These are phyloP conservation scores for Boletellus emodensis DNA, from an alignment of 768 basidiomycete genomes.

Conservation along the genomic window DNA sequence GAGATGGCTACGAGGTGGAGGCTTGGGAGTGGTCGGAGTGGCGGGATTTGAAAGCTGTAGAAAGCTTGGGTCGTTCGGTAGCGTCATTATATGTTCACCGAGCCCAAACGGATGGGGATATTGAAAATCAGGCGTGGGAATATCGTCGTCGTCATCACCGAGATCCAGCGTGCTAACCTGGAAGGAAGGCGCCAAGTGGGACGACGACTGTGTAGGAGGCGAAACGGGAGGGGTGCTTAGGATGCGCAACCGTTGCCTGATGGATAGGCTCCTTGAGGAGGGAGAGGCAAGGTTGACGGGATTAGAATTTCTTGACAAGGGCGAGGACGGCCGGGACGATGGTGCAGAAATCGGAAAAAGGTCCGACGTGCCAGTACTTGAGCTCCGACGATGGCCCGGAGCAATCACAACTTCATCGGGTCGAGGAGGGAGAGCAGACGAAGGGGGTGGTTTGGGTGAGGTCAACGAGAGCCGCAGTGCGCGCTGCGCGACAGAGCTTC, in stretches of 20 bases:
- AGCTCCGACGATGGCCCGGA: conserved; percentile 30
- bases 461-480: conserved; percentile 55
- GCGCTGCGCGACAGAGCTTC: conserved; percentile 56
- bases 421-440: conserved; percentile 56
- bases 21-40: conserved; percentile 26
- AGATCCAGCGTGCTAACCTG: conserved; percentile 27
- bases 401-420: conserved; percentile 49
- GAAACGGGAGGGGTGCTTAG: conserved; percentile 54
- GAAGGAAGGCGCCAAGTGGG: conserved; percentile 22
- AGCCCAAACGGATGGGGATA: conserved; percentile 31
- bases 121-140: conserved; percentile 18
- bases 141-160: conserved; percentile 27
- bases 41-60: conserved; percentile 50
- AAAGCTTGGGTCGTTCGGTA: conserved; percentile 57
- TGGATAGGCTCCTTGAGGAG: conserved; percentile 33
- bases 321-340: conserved; percentile 35
- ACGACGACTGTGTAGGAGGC: conserved; percentile 23
- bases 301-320: conserved; percentile 34
- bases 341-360: conserved; percentile 45
- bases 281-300: conserved; percentile 22
- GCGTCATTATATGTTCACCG: conserved; percentile 56
- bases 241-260: conserved; percentile 65
- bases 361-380: conserved; percentile 30
- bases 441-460: conserved; percentile 63
- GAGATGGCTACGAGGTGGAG: conserved; percentile 18